Conservation (phyloP, 2,329 filamentous ascomycete genomes). For the Fusarium nurragi region DNA sequence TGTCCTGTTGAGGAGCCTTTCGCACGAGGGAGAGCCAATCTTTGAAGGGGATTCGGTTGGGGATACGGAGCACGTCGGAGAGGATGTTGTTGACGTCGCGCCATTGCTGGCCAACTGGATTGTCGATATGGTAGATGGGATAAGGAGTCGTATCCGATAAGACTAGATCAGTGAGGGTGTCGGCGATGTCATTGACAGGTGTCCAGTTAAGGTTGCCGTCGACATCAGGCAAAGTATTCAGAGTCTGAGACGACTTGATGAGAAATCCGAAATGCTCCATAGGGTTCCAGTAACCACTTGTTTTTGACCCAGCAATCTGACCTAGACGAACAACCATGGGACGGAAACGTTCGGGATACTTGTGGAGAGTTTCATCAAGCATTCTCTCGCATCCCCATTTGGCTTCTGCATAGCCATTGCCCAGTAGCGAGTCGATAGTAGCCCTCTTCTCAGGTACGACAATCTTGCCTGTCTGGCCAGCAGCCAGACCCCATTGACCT, state of each 20-base stretch:
- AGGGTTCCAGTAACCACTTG: constrained; percentile 38
- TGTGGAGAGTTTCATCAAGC: constrained; percentile 37
- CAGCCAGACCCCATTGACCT: constrained; percentile 16
- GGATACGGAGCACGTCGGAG: constrained; percentile 10
- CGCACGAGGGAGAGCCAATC: constrained; percentile 22
- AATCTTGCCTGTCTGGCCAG: constrained; percentile 23
- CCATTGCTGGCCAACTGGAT: constrained; percentile 29
- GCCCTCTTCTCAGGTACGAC: constrained; percentile 22
- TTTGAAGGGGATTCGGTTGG: constrained; percentile 18
- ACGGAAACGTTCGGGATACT: constrained; percentile 28
- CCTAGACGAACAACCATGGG: constrained; percentile 36
- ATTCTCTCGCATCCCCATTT: constrained; percentile 40
- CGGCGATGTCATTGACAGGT: constrained; percentile 27
- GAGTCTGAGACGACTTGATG: constrained; percentile 35
- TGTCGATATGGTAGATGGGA: constrained; percentile 27
- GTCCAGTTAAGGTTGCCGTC: constrained; percentile 27
- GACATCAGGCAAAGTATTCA: constrained; percentile 29
- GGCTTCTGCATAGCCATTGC: constrained; percentile 35
- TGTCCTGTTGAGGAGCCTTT: constrained; percentile 26
- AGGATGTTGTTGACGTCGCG: constrained; percentile 28
- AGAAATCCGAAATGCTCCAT: constrained; percentile 41
- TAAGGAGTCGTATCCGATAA: constrained; percentile 8
- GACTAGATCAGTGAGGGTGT: constrained; percentile 5
- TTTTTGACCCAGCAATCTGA: constrained; percentile 38
- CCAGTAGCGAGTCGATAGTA: constrained; percentile 18